Evolutionary conservation across 352 stramenopile genomes (phyloP).

Genomic region (Globisporangium paddicum): DNA sequence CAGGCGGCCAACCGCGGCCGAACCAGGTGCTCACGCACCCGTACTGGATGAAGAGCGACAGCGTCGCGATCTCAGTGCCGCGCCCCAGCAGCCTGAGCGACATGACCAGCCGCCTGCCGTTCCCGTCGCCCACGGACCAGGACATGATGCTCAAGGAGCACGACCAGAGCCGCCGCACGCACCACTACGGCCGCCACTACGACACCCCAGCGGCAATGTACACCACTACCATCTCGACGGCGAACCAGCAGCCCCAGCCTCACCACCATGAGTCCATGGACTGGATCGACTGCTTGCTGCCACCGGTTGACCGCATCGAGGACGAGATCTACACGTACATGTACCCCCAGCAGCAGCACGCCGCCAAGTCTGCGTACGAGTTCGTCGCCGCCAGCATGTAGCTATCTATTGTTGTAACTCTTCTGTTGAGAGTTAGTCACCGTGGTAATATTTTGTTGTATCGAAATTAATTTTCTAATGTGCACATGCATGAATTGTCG

Average conservation of each 20-base stretch:
- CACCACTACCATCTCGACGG: not conserved
- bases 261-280: constrained; percentile 36
- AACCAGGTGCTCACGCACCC: constrained; percentile 3
- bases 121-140: constrained; percentile 17
- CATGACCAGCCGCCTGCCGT: constrained; percentile 10
- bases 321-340: constrained; percentile 40
- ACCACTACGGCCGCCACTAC: constrained; percentile 9
- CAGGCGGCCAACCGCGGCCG: not conserved
- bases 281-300: constrained; percentile 55
- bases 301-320: constrained; percentile 23
- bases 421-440: no score
- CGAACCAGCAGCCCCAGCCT: constrained; percentile 1
- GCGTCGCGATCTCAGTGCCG: constrained; percentile 21
- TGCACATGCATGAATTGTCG: not conserved
- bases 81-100: constrained; percentile 16
- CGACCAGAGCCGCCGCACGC: constrained; percentile 20
- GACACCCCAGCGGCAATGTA: not conserved
- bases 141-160: constrained; percentile 35
- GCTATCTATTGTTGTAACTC: constrained; percentile 10
- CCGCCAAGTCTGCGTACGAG: constrained; percentile 24
- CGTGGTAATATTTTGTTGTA: no score
- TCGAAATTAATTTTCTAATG: not conserved
- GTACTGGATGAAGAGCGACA: constrained; percentile 16
- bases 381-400: constrained; percentile 24
- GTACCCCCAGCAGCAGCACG: constrained; percentile 22